Percentiles rank a stretch among this genome's conserved stretches.
These are phyloP conservation scores for Termitomyces bulborhizus DNA, from an alignment of 768 basidiomycete species.

Conservation along the genomic window DNA sequence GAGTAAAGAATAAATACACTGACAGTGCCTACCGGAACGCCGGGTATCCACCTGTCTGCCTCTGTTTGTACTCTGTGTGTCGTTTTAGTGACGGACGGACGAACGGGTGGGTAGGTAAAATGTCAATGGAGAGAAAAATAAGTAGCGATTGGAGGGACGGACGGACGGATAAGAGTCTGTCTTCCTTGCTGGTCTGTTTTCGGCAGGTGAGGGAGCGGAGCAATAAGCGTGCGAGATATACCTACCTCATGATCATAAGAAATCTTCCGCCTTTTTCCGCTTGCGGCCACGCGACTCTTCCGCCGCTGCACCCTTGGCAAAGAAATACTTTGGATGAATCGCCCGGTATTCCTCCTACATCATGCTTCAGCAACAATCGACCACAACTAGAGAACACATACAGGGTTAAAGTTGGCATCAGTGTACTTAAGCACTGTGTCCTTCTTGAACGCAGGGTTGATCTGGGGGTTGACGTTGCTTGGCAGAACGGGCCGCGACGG, in stretches of 20 bases:
- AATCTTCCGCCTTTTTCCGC: conserved; percentile 82
- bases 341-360: conserved; percentile 77
- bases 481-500: conserved; percentile 41
- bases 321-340: conserved; percentile 55
- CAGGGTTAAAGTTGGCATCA: conserved; percentile 77
- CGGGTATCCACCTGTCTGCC: not conserved
- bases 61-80: not conserved
- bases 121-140: not conserved
- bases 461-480: conserved; percentile 52
- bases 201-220: not conserved
- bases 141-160: conserved; percentile 8
- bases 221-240: not conserved
- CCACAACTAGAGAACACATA: conserved; percentile 26
- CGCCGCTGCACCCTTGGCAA: conserved; percentile 31
- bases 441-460: conserved; percentile 72
- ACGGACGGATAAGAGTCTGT: conserved; percentile 24
- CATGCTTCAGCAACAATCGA: not conserved
- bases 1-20: not conserved
- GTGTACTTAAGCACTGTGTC: conserved; percentile 64
- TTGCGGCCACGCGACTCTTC: conserved; percentile 78
- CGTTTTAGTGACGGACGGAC: too few species aligned
- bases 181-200: not conserved
- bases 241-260: conserved; percentile 38
- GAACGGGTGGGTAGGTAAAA: too few species aligned
- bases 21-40: conserved; percentile 8